Base-by-base conservation (phyloP, 2,329 filamentous ascomycete genomes). In the Aureobasidium namibiae region DNA sequence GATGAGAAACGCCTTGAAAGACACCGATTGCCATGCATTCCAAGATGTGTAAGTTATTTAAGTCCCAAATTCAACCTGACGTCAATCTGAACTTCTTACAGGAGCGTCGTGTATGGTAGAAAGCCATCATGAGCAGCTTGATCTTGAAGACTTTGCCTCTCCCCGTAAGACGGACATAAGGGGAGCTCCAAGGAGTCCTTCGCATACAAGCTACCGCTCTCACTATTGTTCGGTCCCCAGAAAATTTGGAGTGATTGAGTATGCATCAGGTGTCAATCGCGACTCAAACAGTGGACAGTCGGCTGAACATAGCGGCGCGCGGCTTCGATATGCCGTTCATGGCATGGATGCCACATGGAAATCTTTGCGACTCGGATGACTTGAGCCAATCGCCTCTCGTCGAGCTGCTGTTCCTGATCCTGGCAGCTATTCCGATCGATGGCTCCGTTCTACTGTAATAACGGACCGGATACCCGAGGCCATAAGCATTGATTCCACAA, bases 51-150 rank as follows among this genome's bases (percentile, higher is more conserved):
- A 26, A 44, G 59, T 46, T 29, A 1, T 13, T 33, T 14, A n/a
- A 29, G 29, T 1, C 23, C 6, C 13, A 11, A 11, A 5, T 2
- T 39, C 24, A 24, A n/a, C 2, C 16, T 26, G 21, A 31, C 26
- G n/a, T 9, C 9, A 33, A 23, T 16, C 42, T 60, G 39, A 56
- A 24, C 9, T 16, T 26, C 23, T n/a, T 18, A 31, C 18, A 60
- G 59, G 8, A 61, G 41, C 38, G 59, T 61, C 6, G 59, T 61
- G 1, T 57, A 61, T 44, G 59, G 59, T 18, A 39, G 50, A n/a
- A 61, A 57, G 23, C 59, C 59, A 24, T 24, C 34, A 14, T 61
- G 59, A 61, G 16, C 23, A 11, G n/a, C 34, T 26, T 13, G 10
- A 24, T 7, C 31, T 36, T 8, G 31, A 8, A n/a, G 24, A 10